These are phyloP conservation scores for Filobasidium floriforme DNA, from an alignment of 768 basidiomycete species.

Conservation along the genomic window DNA sequence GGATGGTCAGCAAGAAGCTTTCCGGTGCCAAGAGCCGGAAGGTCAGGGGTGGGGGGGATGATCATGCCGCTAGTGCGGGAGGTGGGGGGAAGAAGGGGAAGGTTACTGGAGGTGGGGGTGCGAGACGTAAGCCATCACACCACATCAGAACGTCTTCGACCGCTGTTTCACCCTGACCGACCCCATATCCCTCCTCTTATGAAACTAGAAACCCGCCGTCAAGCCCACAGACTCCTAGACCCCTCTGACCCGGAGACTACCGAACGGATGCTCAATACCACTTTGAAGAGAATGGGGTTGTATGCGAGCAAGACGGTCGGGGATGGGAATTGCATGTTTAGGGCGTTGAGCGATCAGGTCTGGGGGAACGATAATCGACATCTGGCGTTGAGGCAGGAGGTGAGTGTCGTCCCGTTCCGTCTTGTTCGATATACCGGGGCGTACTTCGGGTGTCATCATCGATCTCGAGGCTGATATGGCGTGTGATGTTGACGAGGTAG, in stretches of 20 bases:
- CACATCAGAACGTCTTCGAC: too few species aligned
- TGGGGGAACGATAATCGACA: conserved; percentile 4
- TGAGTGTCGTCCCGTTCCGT: not conserved
- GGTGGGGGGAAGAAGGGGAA: not conserved
- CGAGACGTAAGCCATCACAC: too few species aligned
- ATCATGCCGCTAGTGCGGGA: not conserved
- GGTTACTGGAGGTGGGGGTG: not conserved
- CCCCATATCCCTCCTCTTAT: too few species aligned
- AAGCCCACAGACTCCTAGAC: not conserved
- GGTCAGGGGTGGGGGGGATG: too few species aligned
- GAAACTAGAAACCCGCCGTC: conserved; percentile 10
- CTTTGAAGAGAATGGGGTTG: conserved; percentile 10
- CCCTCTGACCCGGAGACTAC: conserved; percentile 2
- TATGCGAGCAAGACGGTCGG: conserved; percentile 13
- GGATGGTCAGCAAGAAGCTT: not conserved
- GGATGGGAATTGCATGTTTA: conserved; percentile 16
- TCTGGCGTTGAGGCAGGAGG: conserved; percentile 8
- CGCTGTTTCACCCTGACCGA: too few species aligned
- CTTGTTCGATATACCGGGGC: not conserved
- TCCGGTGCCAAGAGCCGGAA: too few species aligned
- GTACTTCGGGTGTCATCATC: not conserved
- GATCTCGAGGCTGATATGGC: not conserved
- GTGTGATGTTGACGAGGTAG: not conserved
- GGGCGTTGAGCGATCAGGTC: conserved; percentile 12
- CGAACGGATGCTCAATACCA: not conserved